A percentile compares a stretch with the other conserved stretches of the same genome.
phyloP scores from a whole-genome alignment of 371 early-diverging fungal genomes.

The Mortierella sp. region DNA sequence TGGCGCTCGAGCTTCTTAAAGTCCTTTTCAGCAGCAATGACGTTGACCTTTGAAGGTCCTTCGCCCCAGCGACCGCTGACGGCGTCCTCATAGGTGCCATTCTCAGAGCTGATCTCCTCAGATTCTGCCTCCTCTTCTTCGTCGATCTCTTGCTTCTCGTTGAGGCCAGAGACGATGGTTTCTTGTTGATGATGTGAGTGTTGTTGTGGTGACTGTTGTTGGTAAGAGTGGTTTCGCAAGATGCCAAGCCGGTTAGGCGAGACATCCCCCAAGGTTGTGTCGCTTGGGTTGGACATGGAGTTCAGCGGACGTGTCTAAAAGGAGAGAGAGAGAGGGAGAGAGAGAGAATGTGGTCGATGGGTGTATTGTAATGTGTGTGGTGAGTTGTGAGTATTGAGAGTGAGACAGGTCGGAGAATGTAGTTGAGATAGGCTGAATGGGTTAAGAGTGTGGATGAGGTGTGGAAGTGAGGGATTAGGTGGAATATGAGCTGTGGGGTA shows the following conservation, averaged over 20 bases:
- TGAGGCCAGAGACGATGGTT: slow-evolving; percentile 16
- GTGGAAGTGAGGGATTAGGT: not conserved
- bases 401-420: not conserved
- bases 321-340: not conserved
- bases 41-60: slow-evolving; percentile 31
- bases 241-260: slow-evolving; percentile 18
- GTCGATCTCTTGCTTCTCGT: slow-evolving; percentile 19
- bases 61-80: slow-evolving; percentile 47
- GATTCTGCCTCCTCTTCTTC: slow-evolving; percentile 13
- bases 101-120: slow-evolving; percentile 25
- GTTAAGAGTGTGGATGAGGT: not conserved
- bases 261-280: slow-evolving; percentile 28
- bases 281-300: slow-evolving; percentile 43
- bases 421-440: not conserved
- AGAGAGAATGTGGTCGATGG: not conserved
- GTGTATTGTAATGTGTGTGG: not conserved
- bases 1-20: slow-evolving; percentile 46
- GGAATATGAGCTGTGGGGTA: slow-evolving; percentile 5
- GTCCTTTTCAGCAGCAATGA: slow-evolving; percentile 30
- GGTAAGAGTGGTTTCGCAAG: slow-evolving; percentile 20
- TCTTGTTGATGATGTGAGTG: slow-evolving; percentile 18
- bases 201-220: not conserved
- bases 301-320: not conserved
- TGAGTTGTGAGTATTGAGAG: not conserved
- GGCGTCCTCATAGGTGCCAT: slow-evolving; percentile 42